phyloP scores from a whole-genome alignment of 1,284 basidiomycete genomes.

The Fomitopsis palustris region DNA sequence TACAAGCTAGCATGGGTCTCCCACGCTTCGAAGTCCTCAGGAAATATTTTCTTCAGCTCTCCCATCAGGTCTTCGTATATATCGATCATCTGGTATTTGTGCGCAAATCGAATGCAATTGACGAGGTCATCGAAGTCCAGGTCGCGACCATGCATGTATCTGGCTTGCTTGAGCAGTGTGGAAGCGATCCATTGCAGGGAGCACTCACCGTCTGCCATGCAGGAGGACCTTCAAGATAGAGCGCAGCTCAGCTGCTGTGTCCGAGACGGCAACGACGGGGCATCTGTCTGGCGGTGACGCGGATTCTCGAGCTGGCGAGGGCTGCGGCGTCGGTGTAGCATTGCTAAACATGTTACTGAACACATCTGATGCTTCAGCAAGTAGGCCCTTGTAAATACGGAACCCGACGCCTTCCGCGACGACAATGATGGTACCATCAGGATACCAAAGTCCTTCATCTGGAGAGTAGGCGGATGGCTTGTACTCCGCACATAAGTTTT shows the following conservation, averaged over 20 bases:
- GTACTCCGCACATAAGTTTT: too few relatives aligned
- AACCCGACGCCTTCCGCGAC: constrained; percentile 14
- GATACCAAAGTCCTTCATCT: constrained; percentile 12
- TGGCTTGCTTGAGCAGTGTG: neutral
- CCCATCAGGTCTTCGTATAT: neutral
- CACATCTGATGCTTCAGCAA: constrained; percentile 10
- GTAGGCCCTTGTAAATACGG: constrained; percentile 16
- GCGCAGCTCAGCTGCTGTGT: neutral
- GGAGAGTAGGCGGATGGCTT: too few relatives aligned
- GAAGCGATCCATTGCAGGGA: neutral
- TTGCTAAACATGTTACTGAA: constrained; percentile 17
- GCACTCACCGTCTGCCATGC: neutral
- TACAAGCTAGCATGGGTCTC: too few relatives aligned
- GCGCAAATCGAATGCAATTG: neutral
- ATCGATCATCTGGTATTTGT: neutral
- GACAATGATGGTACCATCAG: constrained; percentile 15
- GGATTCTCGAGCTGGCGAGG: neutral
- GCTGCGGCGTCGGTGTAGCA: constrained; percentile 3
- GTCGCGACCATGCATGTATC: neutral
- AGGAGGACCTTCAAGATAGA: neutral
- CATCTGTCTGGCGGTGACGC: neutral
- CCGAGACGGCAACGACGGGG: neutral
- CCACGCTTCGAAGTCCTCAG: neutral
- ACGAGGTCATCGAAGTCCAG: neutral
- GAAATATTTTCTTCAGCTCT: neutral